Base-by-base conservation (phyloP, 208 protist species). In the Porcisia deanei region DNA sequence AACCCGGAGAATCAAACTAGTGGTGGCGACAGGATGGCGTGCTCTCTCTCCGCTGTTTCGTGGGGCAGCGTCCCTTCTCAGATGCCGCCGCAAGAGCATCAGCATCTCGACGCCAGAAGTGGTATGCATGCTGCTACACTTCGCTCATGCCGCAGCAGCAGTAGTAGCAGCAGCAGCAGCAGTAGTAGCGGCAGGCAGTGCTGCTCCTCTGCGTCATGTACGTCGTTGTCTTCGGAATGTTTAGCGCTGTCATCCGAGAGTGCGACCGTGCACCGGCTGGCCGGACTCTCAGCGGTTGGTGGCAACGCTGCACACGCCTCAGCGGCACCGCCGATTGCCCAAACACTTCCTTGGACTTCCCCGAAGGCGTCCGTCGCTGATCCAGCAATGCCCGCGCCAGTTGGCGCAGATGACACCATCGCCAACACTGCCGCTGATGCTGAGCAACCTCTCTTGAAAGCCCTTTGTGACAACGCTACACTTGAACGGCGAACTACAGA, bases 91-190 rank as follows among this genome's bases (percentile, higher is more conserved):
- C 68, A 2, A 34, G 18, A 61, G 20, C 47, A 69, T 0, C 43
- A 63, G 14, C 66, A 45, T 25, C 37, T 68, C 30, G 18, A 52
- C 47, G 14, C 5, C 0, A 54, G 16, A 22, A 18, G 14, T 54
- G 25, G 9, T 20, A 49, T 12, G 43, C 12, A 0, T 30, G 53
- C 43, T 53, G 30, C 37, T 63, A 47, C 39, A 37, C 45, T 37
- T 63, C 69, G 20, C 37, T 53, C 73, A 12, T 71, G 63, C 64
- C 53, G 58, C 63, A 72, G 61, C 39, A 57, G 49, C 63, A 67
- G 47, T 57, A 73, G 43, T 34, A 81, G 71, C 71, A 68, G 60
- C 3, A 47, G 60, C 52, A 64, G 6, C 5, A 52, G 58, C 63
- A 12, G 10, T 12, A 52, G 47, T 12, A 52, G 8, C 47, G 47